phyloP scores from a whole-genome alignment of 75 land plant genomes.

The Azolla pinnata region DNA sequence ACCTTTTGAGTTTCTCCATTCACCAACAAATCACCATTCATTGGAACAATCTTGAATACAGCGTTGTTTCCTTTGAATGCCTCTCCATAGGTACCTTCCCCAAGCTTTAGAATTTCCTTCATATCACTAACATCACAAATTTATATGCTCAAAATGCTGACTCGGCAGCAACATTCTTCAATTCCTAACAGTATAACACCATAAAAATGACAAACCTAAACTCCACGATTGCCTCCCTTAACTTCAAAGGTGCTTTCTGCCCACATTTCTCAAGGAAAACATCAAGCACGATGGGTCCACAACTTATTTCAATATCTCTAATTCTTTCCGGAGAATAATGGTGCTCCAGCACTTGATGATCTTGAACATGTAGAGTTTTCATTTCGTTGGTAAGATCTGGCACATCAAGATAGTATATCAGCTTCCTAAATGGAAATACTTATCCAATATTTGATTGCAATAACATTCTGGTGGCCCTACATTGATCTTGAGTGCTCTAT shows the following conservation, averaged over 20 bases:
- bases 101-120: conserved; percentile 49
- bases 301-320: no score
- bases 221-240: conserved; percentile 48
- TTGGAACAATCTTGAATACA: conserved; percentile 93
- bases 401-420: no score
- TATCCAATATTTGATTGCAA: no score
- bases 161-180: not conserved
- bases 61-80: conserved; percentile 62
- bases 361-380: not conserved
- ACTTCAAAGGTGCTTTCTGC: conserved; percentile 42
- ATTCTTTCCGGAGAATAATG: no score
- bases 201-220: conserved; percentile 43
- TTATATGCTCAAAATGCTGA: conserved; percentile 6
- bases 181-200: not conserved
- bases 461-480: no score
- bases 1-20: conserved; percentile 98
- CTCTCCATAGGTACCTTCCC: conserved; percentile 99
- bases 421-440: no score
- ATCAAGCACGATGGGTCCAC: conserved; percentile 1
- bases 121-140: conserved; percentile 34
- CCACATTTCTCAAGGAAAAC: conserved; percentile 39
- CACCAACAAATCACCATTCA: conserved; percentile 78
- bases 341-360: no score
- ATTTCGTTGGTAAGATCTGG: conserved; percentile 1
- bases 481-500: no score